phyloP scores from a whole-genome alignment of 2,329 filamentous ascomycete genomes.

The Aspergillus hiratsukae region DNA sequence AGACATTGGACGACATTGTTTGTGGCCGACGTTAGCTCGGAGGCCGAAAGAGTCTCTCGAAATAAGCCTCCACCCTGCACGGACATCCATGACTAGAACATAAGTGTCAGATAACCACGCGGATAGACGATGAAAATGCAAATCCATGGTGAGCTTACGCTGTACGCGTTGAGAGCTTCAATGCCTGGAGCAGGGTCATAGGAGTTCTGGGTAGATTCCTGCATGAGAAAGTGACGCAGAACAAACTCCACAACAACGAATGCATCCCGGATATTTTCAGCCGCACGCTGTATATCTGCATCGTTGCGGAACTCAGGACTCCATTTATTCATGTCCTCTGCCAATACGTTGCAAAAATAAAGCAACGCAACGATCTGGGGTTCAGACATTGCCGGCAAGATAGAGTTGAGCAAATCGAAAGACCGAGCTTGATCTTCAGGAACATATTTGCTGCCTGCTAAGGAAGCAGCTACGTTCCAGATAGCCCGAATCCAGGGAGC shows the following conservation, averaged over 20 bases:
- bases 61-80: conserved; percentile 25
- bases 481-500: conserved; percentile 36
- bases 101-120: conserved; percentile 3
- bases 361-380: conserved; percentile 32
- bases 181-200: conserved; percentile 21
- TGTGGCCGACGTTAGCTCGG: conserved; percentile 18
- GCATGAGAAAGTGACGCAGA: conserved; percentile 27
- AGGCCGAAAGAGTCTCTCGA: conserved; percentile 15
- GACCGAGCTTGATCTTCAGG: conserved; percentile 28
- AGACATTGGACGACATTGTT: conserved; percentile 24
- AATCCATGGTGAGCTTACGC: conserved; percentile 23
- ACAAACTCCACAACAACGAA: conserved; percentile 35
- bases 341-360: conserved; percentile 38
- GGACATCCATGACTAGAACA: conserved; percentile 30
- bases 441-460: conserved; percentile 36
- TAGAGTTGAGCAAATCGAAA: conserved; percentile 25
- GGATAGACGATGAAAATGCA: neutral
- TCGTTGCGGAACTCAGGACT: conserved; percentile 18
- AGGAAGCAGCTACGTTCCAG: conserved; percentile 34
- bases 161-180: conserved; percentile 35
- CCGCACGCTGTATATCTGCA: conserved; percentile 11
- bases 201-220: conserved; percentile 15
- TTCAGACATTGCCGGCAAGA: conserved; percentile 36
- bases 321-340: conserved; percentile 34
- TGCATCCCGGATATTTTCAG: conserved; percentile 34